A percentile compares a stretch with the other conserved stretches of the same genome.
Evolutionary conservation across 2,329 filamentous ascomycete species (phyloP).

Genomic region (Pseudogymnoascus pannorum): DNA sequence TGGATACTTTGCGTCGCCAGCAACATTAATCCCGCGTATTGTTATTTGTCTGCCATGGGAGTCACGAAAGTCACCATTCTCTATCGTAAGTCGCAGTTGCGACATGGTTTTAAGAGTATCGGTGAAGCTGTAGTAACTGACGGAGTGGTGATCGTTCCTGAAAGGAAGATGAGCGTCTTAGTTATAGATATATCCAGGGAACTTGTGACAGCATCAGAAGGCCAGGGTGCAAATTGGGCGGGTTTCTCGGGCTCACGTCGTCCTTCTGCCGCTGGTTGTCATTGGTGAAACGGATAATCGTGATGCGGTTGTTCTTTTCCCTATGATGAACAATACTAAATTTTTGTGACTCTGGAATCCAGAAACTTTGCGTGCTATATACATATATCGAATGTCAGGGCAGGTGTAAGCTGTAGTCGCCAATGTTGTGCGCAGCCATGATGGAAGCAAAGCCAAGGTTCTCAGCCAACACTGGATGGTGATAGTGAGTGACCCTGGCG

Average conservation of each 20-base stretch:
- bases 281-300: not conserved
- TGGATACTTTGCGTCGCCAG: slow-evolving; percentile 84
- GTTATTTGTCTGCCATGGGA: slow-evolving; percentile 74
- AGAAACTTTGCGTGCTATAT: not conserved
- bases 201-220: not conserved
- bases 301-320: not conserved
- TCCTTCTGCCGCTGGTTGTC: not conserved
- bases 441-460: not conserved
- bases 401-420: not conserved
- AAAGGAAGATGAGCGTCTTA: not conserved
- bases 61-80: slow-evolving; percentile 81
- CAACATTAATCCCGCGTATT: slow-evolving; percentile 88
- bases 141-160: not conserved
- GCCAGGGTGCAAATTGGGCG: not conserved
- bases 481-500: slow-evolving; percentile 4
- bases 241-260: not conserved
- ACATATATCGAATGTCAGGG: not conserved
- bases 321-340: not conserved
- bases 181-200: not conserved
- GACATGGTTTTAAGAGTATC: slow-evolving; percentile 48
- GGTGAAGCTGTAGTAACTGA: not conserved
- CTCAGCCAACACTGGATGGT: not conserved
- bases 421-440: not conserved
- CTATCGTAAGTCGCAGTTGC: slow-evolving; percentile 69
- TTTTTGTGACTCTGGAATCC: not conserved